Evolutionary conservation across 2,329 filamentous ascomycete genomes (phyloP).

Genomic region (Fusarium pilosicola): DNA sequence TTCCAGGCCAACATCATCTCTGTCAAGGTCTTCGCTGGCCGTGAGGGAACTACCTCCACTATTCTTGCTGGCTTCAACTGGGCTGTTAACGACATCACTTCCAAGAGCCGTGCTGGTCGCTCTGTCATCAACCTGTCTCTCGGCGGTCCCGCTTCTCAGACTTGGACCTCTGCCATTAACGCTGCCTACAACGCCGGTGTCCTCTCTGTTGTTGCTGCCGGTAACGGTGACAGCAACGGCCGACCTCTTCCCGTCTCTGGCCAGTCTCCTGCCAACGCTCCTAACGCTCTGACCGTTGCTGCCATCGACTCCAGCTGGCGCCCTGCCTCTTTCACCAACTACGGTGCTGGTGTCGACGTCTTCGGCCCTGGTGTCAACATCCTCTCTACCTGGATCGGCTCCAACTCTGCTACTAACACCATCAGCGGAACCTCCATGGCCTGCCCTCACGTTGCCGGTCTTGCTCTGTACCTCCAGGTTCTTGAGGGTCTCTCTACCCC

Average conservation of each 20-base stretch:
- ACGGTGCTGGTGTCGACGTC: constrained; percentile 53
- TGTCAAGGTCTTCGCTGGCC: constrained; percentile 48
- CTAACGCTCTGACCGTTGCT: constrained; percentile 61
- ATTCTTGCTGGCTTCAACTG: constrained; percentile 56
- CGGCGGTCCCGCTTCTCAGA: constrained; percentile 46
- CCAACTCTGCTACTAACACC: constrained; percentile 46
- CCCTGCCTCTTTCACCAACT: constrained; percentile 61
- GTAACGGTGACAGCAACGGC: constrained; percentile 51
- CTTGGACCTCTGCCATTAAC: constrained; percentile 55
- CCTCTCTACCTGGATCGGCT: constrained; percentile 55
- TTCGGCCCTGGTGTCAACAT: constrained; percentile 55
- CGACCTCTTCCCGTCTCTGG: constrained; percentile 50
- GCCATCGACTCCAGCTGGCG: constrained; percentile 53
- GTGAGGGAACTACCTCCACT: constrained; percentile 37
- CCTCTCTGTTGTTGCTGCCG: constrained; percentile 58
- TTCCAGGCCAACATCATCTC: constrained; percentile 41
- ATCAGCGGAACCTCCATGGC: constrained; percentile 58
- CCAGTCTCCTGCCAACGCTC: constrained; percentile 58
- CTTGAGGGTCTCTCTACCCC: constrained; percentile 56
- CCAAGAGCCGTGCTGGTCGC: constrained; percentile 47
- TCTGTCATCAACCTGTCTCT: constrained; percentile 56
- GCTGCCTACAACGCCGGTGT: constrained; percentile 53
- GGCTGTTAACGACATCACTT: constrained; percentile 49
- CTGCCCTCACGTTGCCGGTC: constrained; percentile 53
- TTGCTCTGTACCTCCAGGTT: constrained; percentile 56